These are phyloP conservation scores for Maudiozyma serrabonitensis DNA, from an alignment of 805 yeast genomes.

Conservation along the genomic window DNA sequence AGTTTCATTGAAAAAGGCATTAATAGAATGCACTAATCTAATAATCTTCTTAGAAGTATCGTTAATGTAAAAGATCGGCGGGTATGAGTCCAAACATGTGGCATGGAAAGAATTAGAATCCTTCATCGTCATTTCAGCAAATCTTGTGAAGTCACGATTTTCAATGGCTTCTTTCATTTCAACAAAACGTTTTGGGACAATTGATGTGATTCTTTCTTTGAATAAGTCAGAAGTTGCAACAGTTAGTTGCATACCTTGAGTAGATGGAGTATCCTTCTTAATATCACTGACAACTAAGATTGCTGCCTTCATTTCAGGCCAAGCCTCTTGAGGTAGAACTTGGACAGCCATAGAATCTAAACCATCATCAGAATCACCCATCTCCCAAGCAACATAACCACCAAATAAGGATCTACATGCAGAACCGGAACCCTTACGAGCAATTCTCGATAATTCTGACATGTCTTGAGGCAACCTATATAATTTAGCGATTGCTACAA, in stretches of 20 bases:
- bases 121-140: constrained; percentile 88
- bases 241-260: constrained; percentile 94
- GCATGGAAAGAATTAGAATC: constrained; percentile 98
- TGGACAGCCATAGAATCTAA: constrained; percentile 90
- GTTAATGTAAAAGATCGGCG: constrained; percentile 90
- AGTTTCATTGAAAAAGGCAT: constrained; percentile 42
- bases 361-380: constrained; percentile 76
- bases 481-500: constrained; percentile 75
- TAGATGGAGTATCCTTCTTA: constrained; percentile 90
- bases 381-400: constrained; percentile 98
- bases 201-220: constrained; percentile 61
- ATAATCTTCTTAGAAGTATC: constrained; percentile 82
- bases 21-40: constrained; percentile 68
- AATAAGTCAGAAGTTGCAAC: constrained; percentile 84
- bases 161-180: constrained; percentile 73
- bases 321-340: constrained; percentile 72
- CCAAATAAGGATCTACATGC: constrained; percentile 97
- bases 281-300: constrained; percentile 87
- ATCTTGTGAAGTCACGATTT: constrained; percentile 62
- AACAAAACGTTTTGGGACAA: constrained; percentile 79
- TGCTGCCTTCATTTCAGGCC: constrained; percentile 91
- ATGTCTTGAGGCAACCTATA: constrained; percentile 77
- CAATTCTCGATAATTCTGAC: constrained; percentile 83
- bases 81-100: constrained; percentile 89
- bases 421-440: constrained; percentile 97